Base-by-base conservation (phyloP, 2,329 filamentous ascomycete species). In the Delphinella strobiligena region DNA sequence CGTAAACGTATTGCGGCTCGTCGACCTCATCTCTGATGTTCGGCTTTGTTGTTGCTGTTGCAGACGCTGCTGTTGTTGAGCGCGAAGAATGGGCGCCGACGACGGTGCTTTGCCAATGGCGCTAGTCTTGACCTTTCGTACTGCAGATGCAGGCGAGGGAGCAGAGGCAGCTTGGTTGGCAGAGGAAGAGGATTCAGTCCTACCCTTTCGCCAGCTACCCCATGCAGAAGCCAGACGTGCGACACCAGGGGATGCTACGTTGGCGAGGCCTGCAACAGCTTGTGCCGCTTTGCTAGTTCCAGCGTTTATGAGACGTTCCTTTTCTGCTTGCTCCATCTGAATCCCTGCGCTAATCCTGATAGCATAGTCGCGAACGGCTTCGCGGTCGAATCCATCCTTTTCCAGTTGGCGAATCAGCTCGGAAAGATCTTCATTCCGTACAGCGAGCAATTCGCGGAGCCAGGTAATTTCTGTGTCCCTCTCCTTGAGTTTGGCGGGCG, bases 321-420 rank as follows among this genome's bases (percentile, higher is more conserved):
- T 84, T 62, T 95, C 88, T 58, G 94, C 86, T 56, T 93, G 84
- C 60, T 98, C 89, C 91, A 98, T 98, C 58, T 96, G 86, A 27
- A 98, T 69, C 54, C 94, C 95, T 11, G 91, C 85, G 57, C 86
- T 85, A 45, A 98, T 78, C 38, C 91, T 81, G 51, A 96, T 96
- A 27, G 86, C 84, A 4, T 88, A 87, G 56, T 96, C 88, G 51
- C 83, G 84, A 47, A 95, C 82, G 4, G 75, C 72, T 46, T 86
- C 77, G 42, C 77, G 75, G 58, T 96, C 80, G 56, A 84, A 91
- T 18, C 71, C 67, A 4, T 87, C 80, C 46, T 78, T 71, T 2
- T 81, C 80, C 19, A 96, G 70, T 4, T 82, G 79, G 37, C 72
- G 72, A 55, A 96, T 89, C 45, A 98, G 85, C 56, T 98, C 91